Conservation (phyloP, 192 early-diverging fungal species). For the Backusella luteola region DNA sequence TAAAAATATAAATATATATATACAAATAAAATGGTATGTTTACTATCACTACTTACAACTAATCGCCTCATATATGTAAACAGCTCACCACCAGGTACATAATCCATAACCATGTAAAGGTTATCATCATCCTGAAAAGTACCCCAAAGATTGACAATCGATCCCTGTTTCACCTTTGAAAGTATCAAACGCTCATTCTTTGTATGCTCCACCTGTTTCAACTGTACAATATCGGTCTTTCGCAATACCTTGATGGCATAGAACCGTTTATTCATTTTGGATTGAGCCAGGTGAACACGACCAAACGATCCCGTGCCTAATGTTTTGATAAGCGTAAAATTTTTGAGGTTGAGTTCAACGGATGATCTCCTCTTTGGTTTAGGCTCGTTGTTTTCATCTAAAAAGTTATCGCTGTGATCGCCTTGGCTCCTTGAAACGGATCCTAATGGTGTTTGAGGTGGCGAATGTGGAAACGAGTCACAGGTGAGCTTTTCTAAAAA, state of each 20-base stretch:
- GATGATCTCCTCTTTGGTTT: constrained; percentile 9
- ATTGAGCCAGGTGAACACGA: constrained; percentile 84
- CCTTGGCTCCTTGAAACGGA: background rate
- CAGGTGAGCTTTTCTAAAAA: constrained; percentile 5
- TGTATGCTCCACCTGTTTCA: constrained; percentile 94
- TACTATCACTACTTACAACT: background rate
- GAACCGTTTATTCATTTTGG: constrained; percentile 67
- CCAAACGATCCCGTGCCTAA: constrained; percentile 92
- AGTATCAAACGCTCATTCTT: constrained; percentile 90
- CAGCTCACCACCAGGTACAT: constrained; percentile 80
- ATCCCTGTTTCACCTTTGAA: constrained; percentile 74
- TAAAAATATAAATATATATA: no score
- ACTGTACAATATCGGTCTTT: constrained; percentile 84
- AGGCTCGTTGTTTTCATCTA: background rate
- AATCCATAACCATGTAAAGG: constrained; percentile 83
- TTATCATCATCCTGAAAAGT: constrained; percentile 80
- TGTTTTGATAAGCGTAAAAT: constrained; percentile 6
- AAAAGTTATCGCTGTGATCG: background rate
- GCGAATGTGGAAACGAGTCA: constrained; percentile 14
- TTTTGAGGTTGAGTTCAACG: constrained; percentile 1
- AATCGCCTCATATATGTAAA: constrained; percentile 69
- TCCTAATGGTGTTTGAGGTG: constrained; percentile 15
- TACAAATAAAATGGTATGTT: background rate
- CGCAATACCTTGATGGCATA: constrained; percentile 93
- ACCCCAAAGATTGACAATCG: constrained; percentile 80